Evolutionary conservation across 768 basidiomycete genomes (phyloP).

Genomic region (Amanita molliuscula): DNA sequence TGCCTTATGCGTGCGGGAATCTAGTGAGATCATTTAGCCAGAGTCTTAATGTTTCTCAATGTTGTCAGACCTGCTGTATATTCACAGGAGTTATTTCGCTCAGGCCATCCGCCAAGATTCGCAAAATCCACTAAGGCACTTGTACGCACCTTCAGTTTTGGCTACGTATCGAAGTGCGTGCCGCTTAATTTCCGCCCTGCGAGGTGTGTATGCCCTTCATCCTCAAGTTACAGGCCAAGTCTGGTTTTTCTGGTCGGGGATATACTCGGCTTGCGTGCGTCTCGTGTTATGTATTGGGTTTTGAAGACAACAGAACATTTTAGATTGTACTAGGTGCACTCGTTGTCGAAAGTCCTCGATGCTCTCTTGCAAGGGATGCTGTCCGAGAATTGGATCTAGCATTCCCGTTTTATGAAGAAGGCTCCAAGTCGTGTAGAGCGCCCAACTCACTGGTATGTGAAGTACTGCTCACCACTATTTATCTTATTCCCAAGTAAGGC

Average conservation of each 20-base stretch:
- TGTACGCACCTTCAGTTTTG: constrained; percentile 35
- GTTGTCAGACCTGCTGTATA: constrained; percentile 27
- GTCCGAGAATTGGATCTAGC: constrained; percentile 26
- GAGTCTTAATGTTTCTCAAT: neutral
- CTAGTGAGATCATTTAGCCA: constrained; percentile 25
- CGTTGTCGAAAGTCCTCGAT: constrained; percentile 34
- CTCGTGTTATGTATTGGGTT: neutral
- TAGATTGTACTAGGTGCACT: constrained; percentile 37
- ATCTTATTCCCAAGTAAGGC: constrained; percentile 14
- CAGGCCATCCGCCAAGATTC: constrained; percentile 32
- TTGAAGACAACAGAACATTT: constrained; percentile 13
- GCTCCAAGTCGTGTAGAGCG: constrained; percentile 27
- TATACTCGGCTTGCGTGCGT: constrained; percentile 41
- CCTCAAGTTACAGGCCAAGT: constrained; percentile 20
- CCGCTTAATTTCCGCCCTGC: constrained; percentile 28
- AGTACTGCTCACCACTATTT: neutral
- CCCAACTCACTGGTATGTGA: constrained; percentile 23
- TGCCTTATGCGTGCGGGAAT: constrained; percentile 28
- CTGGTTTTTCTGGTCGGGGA: constrained; percentile 44
- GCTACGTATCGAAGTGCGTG: constrained; percentile 34
- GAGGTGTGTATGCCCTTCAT: constrained; percentile 25
- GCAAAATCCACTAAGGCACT: constrained; percentile 31
- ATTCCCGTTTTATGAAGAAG: constrained; percentile 31
- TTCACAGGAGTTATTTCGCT: constrained; percentile 40
- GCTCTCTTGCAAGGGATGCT: constrained; percentile 28